Conservation (phyloP, 2,329 filamentous ascomycete genomes). For the Aspergillus sp. region DNA sequence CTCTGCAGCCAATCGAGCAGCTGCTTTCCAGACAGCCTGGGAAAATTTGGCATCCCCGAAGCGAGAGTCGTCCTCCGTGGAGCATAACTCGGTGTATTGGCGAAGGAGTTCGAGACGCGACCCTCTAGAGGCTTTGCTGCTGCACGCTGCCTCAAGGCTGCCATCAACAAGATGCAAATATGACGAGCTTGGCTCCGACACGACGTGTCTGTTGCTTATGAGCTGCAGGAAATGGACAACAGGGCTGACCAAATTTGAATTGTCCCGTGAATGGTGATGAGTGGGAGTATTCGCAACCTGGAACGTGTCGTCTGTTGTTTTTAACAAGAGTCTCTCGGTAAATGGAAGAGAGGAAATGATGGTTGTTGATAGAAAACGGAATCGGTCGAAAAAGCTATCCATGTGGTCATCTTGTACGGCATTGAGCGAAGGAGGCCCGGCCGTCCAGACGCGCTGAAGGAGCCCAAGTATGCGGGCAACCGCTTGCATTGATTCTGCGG, state of each 20-base stretch:
- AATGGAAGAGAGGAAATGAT: constrained; percentile 43
- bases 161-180: constrained; percentile 21
- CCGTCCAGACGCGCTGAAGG: constrained; percentile 60
- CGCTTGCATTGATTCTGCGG: constrained; percentile 70
- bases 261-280: constrained; percentile 17
- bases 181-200: constrained; percentile 12
- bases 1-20: constrained; percentile 22
- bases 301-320: constrained; percentile 48
- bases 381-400: constrained; percentile 39
- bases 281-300: constrained; percentile 34
- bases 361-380: constrained; percentile 43
- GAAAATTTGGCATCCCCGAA: constrained; percentile 7
- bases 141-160: constrained; percentile 25
- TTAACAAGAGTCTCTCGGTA: constrained; percentile 41
- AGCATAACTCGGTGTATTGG: constrained; percentile 25
- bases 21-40: constrained; percentile 27
- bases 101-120: constrained; percentile 30
- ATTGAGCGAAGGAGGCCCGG: constrained; percentile 36
- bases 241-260: constrained; percentile 25
- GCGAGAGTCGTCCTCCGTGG: constrained; percentile 8
- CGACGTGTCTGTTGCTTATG: constrained; percentile 15
- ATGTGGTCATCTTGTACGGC: constrained; percentile 15
- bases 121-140: constrained; percentile 23
- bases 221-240: constrained; percentile 31
- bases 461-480: constrained; percentile 62